Base-by-base conservation (phyloP, 176 grass and related monocot genomes). In the Zea luxurians region DNA sequence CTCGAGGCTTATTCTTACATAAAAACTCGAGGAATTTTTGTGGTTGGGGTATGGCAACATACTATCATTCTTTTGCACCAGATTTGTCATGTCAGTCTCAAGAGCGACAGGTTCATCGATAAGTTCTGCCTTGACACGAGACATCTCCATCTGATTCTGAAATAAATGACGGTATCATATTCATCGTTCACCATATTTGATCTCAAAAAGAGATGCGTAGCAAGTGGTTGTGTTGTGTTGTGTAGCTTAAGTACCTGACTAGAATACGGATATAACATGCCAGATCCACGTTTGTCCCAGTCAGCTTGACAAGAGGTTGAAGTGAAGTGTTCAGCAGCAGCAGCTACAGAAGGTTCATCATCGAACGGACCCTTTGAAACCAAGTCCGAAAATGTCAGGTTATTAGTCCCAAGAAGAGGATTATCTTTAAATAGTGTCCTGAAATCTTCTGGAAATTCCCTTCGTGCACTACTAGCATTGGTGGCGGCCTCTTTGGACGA, bases 401-500 rank as follows among this genome's bases (percentile, higher is more conserved):
- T 83, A 5, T 75, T 64, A 2, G 81, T 76, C 50, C 81, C 81
- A 18, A 76, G 71, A 36, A 75, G 63, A 7, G 62, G 50, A 47
- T 27, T 13, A 37, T 60, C 41, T 76, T 44, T 16, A 2, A 60
- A 48, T 47, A 8, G 8, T 20, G 27, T 70, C 38, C 41, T 80
- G 53, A 21, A 15, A 20, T 76, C 70, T 66, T 57, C 70, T 49
- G 13, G 49, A 68, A 68, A 13, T 3, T 40, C 71, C 38, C 48
- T 68, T 5, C n/a, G 35, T 75, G 52, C 61, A 68, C 44, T 46
- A 48, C 2, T 40, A 38, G 20, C 16, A 52, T 21, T 68, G 10
- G 20, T 6, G 15, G 21, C 13, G 20, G 41, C 4, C 2, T 76
- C 10, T 15, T n/a, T 38, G 73, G 73, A 57, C 45, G 49, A 17